Conservation (phyloP, 441 rosid genomes). For the Euphorbia corollata region DNA sequence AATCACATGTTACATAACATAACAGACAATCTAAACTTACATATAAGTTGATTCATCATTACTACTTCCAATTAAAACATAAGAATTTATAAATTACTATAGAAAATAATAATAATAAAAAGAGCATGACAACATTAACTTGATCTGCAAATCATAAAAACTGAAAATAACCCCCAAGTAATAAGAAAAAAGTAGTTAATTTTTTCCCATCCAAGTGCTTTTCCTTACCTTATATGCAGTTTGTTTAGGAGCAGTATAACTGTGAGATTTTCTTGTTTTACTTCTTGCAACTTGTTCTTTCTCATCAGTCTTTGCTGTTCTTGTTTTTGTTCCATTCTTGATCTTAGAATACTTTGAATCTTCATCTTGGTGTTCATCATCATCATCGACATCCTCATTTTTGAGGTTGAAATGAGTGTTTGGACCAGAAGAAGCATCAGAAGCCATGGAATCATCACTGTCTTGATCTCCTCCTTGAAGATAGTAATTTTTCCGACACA, state of each 20-base stretch:
- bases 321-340: constrained; percentile 19
- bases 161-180: no score
- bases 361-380: no score
- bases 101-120: neutral
- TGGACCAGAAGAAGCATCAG: constrained; percentile 68
- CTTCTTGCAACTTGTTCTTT: constrained; percentile 17
- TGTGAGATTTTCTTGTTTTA: constrained; percentile 12
- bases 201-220: constrained; percentile 27
- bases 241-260: constrained; percentile 15
- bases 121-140: neutral
- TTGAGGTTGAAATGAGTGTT: constrained; percentile 22
- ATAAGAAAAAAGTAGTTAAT: constrained; percentile 22
- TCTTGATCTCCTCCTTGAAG: constrained; percentile 29
- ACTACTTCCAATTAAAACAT: no score
- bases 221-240: constrained; percentile 34
- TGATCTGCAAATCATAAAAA: neutral
- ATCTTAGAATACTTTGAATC: no score
- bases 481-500: constrained; percentile 11
- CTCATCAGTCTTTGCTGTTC: constrained; percentile 22
- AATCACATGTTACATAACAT: no score
- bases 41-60: no score
- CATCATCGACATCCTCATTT: neutral
- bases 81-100: no score
- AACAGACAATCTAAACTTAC: no score
- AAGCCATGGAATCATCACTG: constrained; percentile 64